These are phyloP conservation scores for Fusarium illudens DNA, from an alignment of 2,329 filamentous ascomycete genomes.

Conservation along the genomic window DNA sequence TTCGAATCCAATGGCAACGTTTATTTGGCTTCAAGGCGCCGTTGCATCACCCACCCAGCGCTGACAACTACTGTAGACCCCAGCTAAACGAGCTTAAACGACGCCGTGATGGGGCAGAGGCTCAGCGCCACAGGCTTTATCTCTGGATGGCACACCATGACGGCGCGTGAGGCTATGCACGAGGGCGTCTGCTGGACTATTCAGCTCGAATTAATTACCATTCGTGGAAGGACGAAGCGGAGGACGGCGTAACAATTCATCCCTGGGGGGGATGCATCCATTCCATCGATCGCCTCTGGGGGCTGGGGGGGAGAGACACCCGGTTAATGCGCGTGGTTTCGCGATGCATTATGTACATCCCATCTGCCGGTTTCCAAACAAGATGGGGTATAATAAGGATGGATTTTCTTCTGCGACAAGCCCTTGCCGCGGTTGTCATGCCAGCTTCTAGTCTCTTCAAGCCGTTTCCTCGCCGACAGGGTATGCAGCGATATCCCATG, in stretches of 20 bases:
- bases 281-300: neutral
- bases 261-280: neutral
- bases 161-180: neutral
- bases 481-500: constrained; percentile 22
- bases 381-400: neutral
- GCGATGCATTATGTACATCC: neutral
- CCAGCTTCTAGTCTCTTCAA: constrained; percentile 9
- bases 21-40: neutral
- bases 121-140: constrained; percentile 3
- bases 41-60: constrained; percentile 7
- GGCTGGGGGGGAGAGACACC: neutral
- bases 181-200: neutral
- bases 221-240: neutral
- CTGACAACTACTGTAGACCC: neutral
- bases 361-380: neutral
- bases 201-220: constrained; percentile 4
- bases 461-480: constrained; percentile 35
- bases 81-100: neutral
- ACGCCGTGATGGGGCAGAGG: neutral
- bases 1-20: neutral
- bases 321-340: neutral
- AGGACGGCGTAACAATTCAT: neutral
- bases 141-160: neutral
- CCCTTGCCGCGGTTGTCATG: constrained; percentile 4
- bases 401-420: neutral